Base-by-base conservation (phyloP, 2,329 filamentous ascomycete species). In the Colletotrichum camelliae region DNA sequence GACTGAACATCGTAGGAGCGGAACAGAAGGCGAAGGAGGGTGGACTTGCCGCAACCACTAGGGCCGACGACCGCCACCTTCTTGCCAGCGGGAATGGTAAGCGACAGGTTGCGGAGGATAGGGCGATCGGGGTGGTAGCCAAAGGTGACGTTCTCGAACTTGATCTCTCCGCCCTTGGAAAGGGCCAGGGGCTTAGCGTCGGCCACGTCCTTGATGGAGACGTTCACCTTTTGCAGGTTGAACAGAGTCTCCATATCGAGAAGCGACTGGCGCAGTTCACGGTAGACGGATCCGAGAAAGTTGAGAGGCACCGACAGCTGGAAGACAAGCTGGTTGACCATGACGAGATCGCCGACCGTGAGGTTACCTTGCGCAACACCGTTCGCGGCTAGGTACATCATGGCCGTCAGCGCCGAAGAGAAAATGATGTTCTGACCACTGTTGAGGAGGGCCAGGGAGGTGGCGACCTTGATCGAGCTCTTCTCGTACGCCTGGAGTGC, bases 171-270 rank as follows among this genome's bases (percentile, higher is more conserved):
- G 18, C 96, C 96, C 78, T 90, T 92, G 58, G 89, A 89, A 16
- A 99, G 89, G 10, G 90, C 85, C 1, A 99, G 89, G 0, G 94
- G 89, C 81, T 93, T 92, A 1, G 96, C 95, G 80, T 94, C 88
- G 2, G 93, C 91, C 70, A 91, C 89, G 80, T 99, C 96, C 80
- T 92, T 93, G 82, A 99, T 94, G 48, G 91, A 92, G 15, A 98
- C 93, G 79, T 98, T 98, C 82, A 98, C 96, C 84, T 98, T 98
- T 85, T 99, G 97, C 37, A 99, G 89, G 83, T 95, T 98, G 89
- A 99, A 99, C 7, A 99, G 90, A 0, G 97, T 98, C 86, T 98
- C 97, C 97, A 99, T 99, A 83, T 99, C 97, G 39, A 99, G 89
- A 60, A 99, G 89, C 27, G 95, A 98, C 86, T 99, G 97, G 72